Conservation (phyloP, 2,329 filamentous ascomycete species). For the Botrytis galanthina region DNA sequence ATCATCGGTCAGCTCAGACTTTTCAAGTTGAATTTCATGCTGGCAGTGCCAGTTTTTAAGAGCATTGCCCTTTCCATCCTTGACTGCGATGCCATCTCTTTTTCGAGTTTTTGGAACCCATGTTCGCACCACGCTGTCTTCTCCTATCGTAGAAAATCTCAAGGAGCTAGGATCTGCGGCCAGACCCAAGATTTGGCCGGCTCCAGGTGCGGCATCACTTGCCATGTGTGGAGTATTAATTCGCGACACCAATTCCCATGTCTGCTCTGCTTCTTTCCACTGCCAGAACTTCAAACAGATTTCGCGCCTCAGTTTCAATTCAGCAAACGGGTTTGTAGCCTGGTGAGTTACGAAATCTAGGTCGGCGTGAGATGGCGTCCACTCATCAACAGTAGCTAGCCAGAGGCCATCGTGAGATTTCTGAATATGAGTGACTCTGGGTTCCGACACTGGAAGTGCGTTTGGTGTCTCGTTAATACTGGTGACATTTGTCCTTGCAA, state of each 20-base stretch:
- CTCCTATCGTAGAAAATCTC: slow-evolving; percentile 81
- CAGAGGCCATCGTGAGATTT: slow-evolving; percentile 80
- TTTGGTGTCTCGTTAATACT: slow-evolving; percentile 73
- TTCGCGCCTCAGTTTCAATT: slow-evolving; percentile 59
- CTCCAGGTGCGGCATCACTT: slow-evolving; percentile 47
- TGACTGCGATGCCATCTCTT: slow-evolving; percentile 64
- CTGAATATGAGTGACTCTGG: slow-evolving; percentile 70
- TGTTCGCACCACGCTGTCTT: slow-evolving; percentile 72
- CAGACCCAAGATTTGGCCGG: slow-evolving; percentile 67
- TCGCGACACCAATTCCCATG: slow-evolving; percentile 75
- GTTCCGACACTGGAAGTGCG: slow-evolving; percentile 70
- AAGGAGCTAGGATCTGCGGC: slow-evolving; percentile 65
- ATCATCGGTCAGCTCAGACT: slow-evolving; percentile 39
- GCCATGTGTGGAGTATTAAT: slow-evolving; percentile 79
- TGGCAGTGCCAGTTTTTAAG: slow-evolving; percentile 74
- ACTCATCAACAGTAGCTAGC: slow-evolving; percentile 90
- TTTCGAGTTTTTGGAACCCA: slow-evolving; percentile 76
- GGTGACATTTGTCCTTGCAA: slow-evolving; percentile 84
- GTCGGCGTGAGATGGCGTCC: slow-evolving; percentile 73
- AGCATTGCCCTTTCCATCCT: slow-evolving; percentile 55
- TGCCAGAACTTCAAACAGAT: slow-evolving; percentile 90
- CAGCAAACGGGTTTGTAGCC: slow-evolving; percentile 45
- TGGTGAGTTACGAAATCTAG: slow-evolving; percentile 55
- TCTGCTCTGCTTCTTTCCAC: slow-evolving; percentile 53
- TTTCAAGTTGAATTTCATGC: slow-evolving; percentile 52